These are phyloP conservation scores for Cardiospermum halicacabum DNA, from an alignment of 345 rosid genomes.

Conservation along the genomic window DNA sequence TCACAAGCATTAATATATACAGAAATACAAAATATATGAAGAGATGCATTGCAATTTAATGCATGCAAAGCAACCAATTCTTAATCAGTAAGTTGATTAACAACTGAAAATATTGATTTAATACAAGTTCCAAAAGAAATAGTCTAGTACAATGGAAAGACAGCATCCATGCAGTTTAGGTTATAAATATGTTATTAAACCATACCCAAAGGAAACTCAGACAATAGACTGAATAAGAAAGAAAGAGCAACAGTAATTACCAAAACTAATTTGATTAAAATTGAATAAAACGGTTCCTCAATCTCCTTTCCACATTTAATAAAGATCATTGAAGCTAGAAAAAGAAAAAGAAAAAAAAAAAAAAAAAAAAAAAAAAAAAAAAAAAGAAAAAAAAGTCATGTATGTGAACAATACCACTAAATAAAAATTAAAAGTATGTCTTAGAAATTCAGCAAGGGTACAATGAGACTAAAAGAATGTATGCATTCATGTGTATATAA, in stretches of 20 bases:
- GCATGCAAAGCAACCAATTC: not conserved
- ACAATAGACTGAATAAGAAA: not conserved
- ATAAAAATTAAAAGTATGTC: not conserved
- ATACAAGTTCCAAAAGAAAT: not conserved
- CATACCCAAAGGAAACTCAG: not conserved
- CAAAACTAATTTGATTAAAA: no score
- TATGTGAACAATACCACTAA: not conserved
- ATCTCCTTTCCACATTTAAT: no score
- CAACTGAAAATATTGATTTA: not conserved
- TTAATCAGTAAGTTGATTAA: not conserved
- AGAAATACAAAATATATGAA: constrained; percentile 7
- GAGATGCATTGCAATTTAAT: constrained; percentile 5
- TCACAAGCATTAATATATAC: constrained; percentile 7
- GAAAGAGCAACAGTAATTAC: no score
- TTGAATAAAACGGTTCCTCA: no score
- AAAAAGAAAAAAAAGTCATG: not conserved
- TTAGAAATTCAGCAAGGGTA: not conserved
- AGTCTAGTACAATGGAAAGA: not conserved
- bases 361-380: not conserved
- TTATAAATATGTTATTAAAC: not conserved
- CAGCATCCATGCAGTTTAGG: not conserved
- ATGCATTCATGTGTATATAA: not conserved
- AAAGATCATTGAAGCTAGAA: no score
- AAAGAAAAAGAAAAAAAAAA: not conserved
- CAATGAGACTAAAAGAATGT: not conserved